Evolutionary conservation across 2,329 filamentous ascomycete genomes (phyloP).

Genomic region (Sporothrix curviconia): DNA sequence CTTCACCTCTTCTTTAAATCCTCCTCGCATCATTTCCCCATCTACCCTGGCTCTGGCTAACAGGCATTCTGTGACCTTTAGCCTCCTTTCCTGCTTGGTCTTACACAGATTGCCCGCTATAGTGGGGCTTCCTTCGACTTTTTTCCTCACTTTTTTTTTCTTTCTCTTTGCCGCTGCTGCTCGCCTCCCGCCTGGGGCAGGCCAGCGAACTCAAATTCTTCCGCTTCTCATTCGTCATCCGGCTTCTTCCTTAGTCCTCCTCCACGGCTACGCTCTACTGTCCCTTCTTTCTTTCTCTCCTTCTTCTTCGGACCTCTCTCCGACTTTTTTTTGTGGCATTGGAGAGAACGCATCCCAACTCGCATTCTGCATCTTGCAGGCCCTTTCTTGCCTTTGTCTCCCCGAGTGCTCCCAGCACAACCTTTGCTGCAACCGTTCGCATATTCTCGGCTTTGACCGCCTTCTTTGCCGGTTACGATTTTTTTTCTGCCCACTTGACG

Average conservation of each 20-base stretch:
- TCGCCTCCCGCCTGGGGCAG: constrained; percentile 5
- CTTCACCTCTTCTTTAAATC: too few species aligned
- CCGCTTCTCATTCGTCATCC: constrained; percentile 16
- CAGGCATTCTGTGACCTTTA: background rate
- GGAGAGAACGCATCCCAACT: too few species aligned
- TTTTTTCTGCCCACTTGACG: constrained; percentile 18
- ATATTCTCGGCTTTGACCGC: constrained; percentile 21
- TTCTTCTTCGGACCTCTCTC: background rate
- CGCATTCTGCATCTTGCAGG: background rate
- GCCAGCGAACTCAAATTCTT: constrained; percentile 8
- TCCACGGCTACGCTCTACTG: background rate
- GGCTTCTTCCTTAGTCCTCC: constrained; percentile 15
- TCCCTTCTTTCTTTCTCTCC: background rate
- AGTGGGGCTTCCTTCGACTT: constrained; percentile 3
- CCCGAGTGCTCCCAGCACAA: background rate
- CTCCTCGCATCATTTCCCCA: too few species aligned
- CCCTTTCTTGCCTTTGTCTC: background rate
- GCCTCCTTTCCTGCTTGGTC: constrained; percentile 4
- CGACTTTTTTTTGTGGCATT: background rate
- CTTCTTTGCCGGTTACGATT: constrained; percentile 10
- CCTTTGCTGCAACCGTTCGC: constrained; percentile 6
- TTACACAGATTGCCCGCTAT: background rate
- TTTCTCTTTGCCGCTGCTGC: too few species aligned
- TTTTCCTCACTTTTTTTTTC: background rate
- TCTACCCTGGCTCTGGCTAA: background rate